Evolutionary conservation across 495 filamentous ascomycete genomes (phyloP), one percentile per base, ranked within the genome.

Genomic region (Aspergillus funiculosus): DNA sequence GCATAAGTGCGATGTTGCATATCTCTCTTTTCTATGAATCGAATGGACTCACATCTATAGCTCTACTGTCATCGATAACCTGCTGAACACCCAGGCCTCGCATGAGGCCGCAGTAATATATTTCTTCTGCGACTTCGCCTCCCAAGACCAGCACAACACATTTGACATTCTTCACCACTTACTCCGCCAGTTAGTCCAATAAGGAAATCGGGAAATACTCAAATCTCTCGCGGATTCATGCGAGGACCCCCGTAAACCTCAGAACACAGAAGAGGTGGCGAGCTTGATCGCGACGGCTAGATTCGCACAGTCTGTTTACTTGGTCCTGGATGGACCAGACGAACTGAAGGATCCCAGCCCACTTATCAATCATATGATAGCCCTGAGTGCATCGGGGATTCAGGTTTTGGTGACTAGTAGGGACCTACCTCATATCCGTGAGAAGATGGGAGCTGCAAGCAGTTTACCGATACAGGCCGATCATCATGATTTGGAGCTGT

Each of bases 111-210:
- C 37, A 4, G 30, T 48, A 5, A 26, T 49, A 0, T 49, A 38
- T 15, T 49, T 53, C 39, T 53, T 53, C 35, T 53, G 51, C 38
- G 51, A 53, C 35, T 53, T 45, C 36, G 40, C 51, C 6, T 49
- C 46, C 2, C 44, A 43, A 30, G 24, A 50, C 14, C 37, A 53
- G 29, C 44, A 48, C 8, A 44, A 2, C 4, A 39, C 34, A 3
- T 6, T 50, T 20, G 21, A 39, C 10, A 53, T 57, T 14, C 19
- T 57, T 0, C 44, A 43, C 20, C 7, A 14, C 9, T 6, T 54
- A 6, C 21, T 50, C 3, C n/a, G 34, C 10, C 41, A 48, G n/a
- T 8, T 54, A 5, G 31, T 54, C n/a, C 14, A 45, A 24, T 26
- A 45, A 11, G 46, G 20, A 11, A 30, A 8, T 19, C 7, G 7